Evolutionary conservation across 2,329 filamentous ascomycete genomes (phyloP).

Genomic region (Sporothrix dimorphospora): DNA sequence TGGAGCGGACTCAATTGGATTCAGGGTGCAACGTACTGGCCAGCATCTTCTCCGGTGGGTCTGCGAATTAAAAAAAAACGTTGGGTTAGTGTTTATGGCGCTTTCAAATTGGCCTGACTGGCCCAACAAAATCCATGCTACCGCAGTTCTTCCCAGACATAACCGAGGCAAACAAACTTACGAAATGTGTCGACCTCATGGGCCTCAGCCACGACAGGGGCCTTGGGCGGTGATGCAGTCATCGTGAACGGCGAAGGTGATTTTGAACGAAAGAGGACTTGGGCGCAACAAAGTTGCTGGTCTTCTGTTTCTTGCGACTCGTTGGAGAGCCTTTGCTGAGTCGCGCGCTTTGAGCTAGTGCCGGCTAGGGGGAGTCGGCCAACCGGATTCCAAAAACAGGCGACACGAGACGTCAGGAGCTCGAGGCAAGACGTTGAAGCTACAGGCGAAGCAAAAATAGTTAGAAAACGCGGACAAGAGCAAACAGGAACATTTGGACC

Average conservation of each 20-base stretch:
- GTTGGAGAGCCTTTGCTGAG: slow-evolving; percentile 20
- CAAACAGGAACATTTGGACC: background rate
- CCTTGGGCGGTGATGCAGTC: slow-evolving; percentile 48
- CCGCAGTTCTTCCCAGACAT: slow-evolving; percentile 8
- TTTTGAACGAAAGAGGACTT: background rate
- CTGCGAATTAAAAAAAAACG: slow-evolving; percentile 43
- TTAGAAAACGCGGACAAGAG: background rate
- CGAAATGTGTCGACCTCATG: slow-evolving; percentile 75
- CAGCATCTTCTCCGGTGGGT: slow-evolving; percentile 68
- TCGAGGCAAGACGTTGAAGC: slow-evolving; percentile 9
- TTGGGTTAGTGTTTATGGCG: slow-evolving; percentile 31
- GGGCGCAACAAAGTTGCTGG: background rate
- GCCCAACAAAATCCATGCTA: slow-evolving; percentile 30
- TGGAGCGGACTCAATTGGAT: slow-evolving; percentile 4
- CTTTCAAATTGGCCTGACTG: slow-evolving; percentile 15
- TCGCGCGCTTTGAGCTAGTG: slow-evolving; percentile 23
- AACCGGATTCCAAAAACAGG: background rate
- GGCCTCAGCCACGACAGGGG: slow-evolving; percentile 71
- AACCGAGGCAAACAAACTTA: slow-evolving; percentile 46
- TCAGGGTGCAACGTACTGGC: slow-evolving; percentile 56
- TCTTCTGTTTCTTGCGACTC: background rate
- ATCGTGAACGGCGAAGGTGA: slow-evolving; percentile 41
- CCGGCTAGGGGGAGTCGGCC: background rate
- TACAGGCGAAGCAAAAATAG: slow-evolving; percentile 11
- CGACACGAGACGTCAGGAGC: slow-evolving; percentile 6